phyloP scores from a whole-genome alignment of 176 grass and related monocot genomes.

The Oropetium thomaeum region DNA sequence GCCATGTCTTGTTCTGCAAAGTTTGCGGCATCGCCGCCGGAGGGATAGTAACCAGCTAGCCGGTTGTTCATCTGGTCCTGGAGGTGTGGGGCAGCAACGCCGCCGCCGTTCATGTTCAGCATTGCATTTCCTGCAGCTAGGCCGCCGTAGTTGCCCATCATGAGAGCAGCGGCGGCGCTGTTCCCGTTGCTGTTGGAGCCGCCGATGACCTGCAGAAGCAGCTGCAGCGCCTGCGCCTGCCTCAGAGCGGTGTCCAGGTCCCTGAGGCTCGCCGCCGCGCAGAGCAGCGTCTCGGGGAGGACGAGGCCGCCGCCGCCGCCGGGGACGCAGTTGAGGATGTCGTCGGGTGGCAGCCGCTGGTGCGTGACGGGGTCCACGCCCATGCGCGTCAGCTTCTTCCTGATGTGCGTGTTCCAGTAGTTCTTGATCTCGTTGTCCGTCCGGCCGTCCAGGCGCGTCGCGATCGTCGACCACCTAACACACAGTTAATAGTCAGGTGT shows the following conservation, averaged over 20 bases:
- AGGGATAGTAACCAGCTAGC: not conserved
- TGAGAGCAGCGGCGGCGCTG: not conserved
- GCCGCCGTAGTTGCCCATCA: not conserved
- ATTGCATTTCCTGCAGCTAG: constrained; percentile 1
- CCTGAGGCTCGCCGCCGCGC: constrained; percentile 22
- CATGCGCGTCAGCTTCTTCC: constrained; percentile 63
- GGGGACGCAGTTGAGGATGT: not conserved
- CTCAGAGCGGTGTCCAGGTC: constrained; percentile 6
- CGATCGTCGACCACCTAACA: constrained; percentile 68
- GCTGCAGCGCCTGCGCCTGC: constrained; percentile 44
- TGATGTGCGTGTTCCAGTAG: constrained; percentile 69
- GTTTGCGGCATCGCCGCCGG: not conserved
- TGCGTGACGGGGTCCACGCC: constrained; percentile 73
- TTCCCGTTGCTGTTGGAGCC: not conserved
- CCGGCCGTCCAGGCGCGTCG: constrained; percentile 52
- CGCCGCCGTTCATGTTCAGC: not conserved
- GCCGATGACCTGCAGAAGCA: constrained; percentile 25
- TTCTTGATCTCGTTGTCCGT: constrained; percentile 83
- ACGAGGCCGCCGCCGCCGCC: not conserved
- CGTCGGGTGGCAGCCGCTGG: constrained; percentile 32
- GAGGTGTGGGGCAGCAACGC: not conserved
- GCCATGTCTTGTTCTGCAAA: not conserved
- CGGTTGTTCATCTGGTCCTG: constrained; percentile 34
- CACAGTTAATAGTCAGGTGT: not conserved
- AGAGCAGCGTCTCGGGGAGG: constrained; percentile 14